Evolutionary conservation across 208 protist genomes (phyloP), one percentile per base, ranked within the genome.

Genomic region (Acanthamoeba castellanii): DNA sequence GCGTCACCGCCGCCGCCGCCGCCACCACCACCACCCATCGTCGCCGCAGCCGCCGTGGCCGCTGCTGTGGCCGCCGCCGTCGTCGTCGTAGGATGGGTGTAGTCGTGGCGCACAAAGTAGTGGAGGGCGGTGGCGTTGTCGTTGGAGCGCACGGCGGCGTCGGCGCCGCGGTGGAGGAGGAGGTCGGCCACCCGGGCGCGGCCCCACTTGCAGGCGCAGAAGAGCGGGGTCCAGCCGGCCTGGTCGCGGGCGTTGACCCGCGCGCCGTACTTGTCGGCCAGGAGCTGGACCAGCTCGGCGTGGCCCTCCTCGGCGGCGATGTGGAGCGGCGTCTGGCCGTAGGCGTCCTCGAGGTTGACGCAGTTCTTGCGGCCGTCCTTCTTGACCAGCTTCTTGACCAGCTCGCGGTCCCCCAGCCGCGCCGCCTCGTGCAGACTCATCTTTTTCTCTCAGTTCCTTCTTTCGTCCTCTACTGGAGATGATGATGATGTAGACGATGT

Each of bases 91-190:
- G 37, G 37, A 1, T 42, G 37, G 16, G 32, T 34, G 55, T 61
- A 93, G 68, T 93, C 88, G 34, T 93, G 61, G 5, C 88, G 59
- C 32, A 93, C 88, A 78, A 78, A 93, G 88, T 93, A 93, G 66
- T 93, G 88, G 7, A 93, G 88, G 14, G 88, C 61, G 16, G 68
- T 93, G 88, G 88, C 55, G 32, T 78, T 70, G 45, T 93, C 88
- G 68, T 93, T 70, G 30, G 88, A 93, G 37, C 42, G 59, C 25
- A 93, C 42, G 30, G 9, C 50, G 61, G 88, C 88, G 47, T 93
- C 88, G 47, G 88, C 88, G 7, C 88, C 88, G 27, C 66, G 34
- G 9, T 93, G 55, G 5, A 93, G 68, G 4, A 93, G 64, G 1
- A 78, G 16, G 27, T 93, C 88, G 88, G 45, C 34, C 64, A 93